Percentiles rank a stretch among this genome's conserved stretches.
These are phyloP conservation scores for Ustilago shanxiensis DNA, from an alignment of 1,284 basidiomycete genomes.

Conservation along the genomic window DNA sequence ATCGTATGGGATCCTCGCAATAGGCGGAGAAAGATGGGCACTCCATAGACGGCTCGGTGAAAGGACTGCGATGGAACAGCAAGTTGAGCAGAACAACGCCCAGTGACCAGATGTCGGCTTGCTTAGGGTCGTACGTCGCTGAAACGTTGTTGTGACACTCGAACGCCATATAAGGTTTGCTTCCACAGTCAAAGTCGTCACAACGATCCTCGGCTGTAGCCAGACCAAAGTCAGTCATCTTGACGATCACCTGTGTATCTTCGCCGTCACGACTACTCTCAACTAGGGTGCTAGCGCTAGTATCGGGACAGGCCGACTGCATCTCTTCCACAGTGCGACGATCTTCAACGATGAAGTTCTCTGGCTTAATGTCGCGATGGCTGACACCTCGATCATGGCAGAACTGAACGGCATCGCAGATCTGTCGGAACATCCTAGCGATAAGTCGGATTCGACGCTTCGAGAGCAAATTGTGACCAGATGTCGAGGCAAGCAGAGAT, in stretches of 20 bases:
- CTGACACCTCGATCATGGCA: slow-evolving; percentile 92
- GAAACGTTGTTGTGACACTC: slow-evolving; percentile 98
- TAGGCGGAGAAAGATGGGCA: slow-evolving; percentile 84
- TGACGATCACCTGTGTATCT: slow-evolving; percentile 76
- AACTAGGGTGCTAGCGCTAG: slow-evolving; percentile 68
- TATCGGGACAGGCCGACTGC: slow-evolving; percentile 75
- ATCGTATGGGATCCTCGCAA: slow-evolving; percentile 82
- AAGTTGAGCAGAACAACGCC: slow-evolving; percentile 99
- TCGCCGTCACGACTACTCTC: slow-evolving; percentile 74
- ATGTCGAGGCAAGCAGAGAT: slow-evolving; percentile 82
- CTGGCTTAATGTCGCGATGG: slow-evolving; percentile 97
- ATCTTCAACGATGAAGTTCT: slow-evolving; percentile 72
- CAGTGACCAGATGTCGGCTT: slow-evolving; percentile 98
- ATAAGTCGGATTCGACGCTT: slow-evolving; percentile 89
- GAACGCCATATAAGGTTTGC: slow-evolving; percentile 98
- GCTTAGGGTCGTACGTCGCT: slow-evolving; percentile 89
- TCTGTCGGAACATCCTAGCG: slow-evolving; percentile 95
- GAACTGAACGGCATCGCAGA: slow-evolving; percentile 97
- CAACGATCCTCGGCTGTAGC: slow-evolving; percentile 89
- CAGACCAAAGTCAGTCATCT: slow-evolving; percentile 96
- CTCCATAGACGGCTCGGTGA: slow-evolving; percentile 90
- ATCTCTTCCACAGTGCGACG: slow-evolving; percentile 48
- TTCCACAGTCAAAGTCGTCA: slow-evolving; percentile 97
- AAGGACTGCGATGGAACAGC: slow-evolving; percentile 98
- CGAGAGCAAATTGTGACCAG: slow-evolving; percentile 84